A percentile compares a stretch with the other conserved stretches of the same genome.
These are phyloP conservation scores for Tolypocladium endophyticum DNA, from an alignment of 2,329 filamentous ascomycete species.

Conservation along the genomic window DNA sequence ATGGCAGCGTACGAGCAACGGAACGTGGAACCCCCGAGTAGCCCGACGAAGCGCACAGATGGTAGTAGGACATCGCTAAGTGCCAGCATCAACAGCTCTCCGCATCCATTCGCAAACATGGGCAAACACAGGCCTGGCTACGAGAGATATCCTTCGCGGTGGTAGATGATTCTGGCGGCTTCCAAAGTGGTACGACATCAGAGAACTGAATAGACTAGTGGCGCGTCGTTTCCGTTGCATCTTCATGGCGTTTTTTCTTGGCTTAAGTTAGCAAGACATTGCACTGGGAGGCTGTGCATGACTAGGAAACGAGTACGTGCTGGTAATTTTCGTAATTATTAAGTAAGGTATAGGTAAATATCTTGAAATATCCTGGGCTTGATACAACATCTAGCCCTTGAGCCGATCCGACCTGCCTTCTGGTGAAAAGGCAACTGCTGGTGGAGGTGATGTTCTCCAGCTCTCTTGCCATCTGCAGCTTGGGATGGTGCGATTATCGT, in stretches of 20 bases:
- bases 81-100: conserved; percentile 11
- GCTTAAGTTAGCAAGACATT: neutral
- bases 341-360: too few species aligned
- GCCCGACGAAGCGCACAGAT: conserved; percentile 28
- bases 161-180: conserved; percentile 8
- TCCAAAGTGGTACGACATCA: neutral
- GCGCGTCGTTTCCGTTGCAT: neutral
- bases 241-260: neutral
- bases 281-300: neutral
- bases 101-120: conserved; percentile 28
- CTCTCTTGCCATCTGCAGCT: neutral
- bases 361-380: too few species aligned
- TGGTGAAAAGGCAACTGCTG: neutral
- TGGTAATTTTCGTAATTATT: neutral
- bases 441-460: neutral
- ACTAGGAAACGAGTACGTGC: neutral
- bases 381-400: neutral
- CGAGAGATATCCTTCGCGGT: conserved; percentile 30
- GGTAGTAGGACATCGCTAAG: conserved; percentile 15
- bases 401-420: neutral
- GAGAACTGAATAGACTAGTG: neutral
- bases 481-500: neutral
- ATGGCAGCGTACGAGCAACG: conserved; percentile 49
- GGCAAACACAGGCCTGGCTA: conserved; percentile 23
- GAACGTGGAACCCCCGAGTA: conserved; percentile 24